A percentile compares a stretch with the other conserved stretches of the same genome.
These are phyloP conservation scores for Alternaria sp. DNA, from an alignment of 2,329 filamentous ascomycete species.

Conservation along the genomic window DNA sequence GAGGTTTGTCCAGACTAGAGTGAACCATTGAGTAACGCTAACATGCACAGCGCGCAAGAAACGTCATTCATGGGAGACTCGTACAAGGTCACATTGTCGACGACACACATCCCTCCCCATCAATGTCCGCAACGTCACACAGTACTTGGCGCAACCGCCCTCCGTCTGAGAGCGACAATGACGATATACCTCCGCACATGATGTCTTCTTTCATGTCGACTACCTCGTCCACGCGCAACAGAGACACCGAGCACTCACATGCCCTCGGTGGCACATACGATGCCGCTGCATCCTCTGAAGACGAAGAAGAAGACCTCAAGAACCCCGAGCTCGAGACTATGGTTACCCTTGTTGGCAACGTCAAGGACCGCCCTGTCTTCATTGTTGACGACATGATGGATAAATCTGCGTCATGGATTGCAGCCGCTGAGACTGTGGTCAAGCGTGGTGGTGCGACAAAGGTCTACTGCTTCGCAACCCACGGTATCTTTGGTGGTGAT, in stretches of 20 bases:
- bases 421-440: constrained; percentile 93
- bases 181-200: constrained; percentile 80
- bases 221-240: constrained; percentile 66
- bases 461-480: constrained; percentile 97
- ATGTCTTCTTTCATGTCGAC: constrained; percentile 82
- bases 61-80: constrained; percentile 90
- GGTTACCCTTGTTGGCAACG: constrained; percentile 96
- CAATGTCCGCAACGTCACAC: constrained; percentile 70
- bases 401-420: constrained; percentile 96
- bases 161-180: constrained; percentile 58
- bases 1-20: constrained; percentile 53
- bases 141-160: constrained; percentile 58
- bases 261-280: constrained; percentile 86
- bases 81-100: constrained; percentile 96
- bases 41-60: constrained; percentile 69
- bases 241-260: constrained; percentile 64
- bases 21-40: constrained; percentile 13
- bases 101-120: constrained; percentile 86
- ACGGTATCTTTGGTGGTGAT: constrained; percentile 91
- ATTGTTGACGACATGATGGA: constrained; percentile 99
- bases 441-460: constrained; percentile 91
- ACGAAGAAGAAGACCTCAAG: constrained; percentile 89
- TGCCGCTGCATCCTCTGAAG: constrained; percentile 82
- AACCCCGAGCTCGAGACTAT: constrained; percentile 87
- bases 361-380: constrained; percentile 86